Evolutionary conservation across 208 protist genomes (phyloP).

Genomic region (Tetramitus jugosus): DNA sequence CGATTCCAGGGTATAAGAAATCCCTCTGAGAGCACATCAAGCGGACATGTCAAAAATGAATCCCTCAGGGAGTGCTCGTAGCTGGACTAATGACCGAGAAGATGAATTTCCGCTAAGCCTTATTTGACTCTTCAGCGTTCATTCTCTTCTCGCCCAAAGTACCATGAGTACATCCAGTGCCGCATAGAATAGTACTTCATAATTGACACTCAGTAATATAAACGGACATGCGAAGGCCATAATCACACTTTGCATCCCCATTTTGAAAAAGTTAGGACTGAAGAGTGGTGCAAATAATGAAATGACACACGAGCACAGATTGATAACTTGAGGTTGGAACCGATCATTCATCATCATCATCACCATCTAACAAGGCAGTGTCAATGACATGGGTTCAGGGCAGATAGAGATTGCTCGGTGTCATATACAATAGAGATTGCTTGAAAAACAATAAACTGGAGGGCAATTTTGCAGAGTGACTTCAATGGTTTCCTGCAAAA

Average conservation of each 20-base stretch:
- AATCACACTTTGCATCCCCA: neutral
- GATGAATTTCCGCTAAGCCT: neutral
- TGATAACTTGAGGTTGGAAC: neutral
- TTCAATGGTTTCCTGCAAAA: no score
- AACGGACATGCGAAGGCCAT: conserved; percentile 13
- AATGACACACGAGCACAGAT: neutral
- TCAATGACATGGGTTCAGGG: no score
- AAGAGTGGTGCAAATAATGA: neutral
- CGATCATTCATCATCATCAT: no score
- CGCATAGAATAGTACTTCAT: conserved; percentile 28
- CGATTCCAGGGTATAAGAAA: no score
- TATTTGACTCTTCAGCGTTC: neutral
- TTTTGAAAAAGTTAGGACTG: neutral
- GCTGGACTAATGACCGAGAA: neutral
- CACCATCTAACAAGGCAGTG: no score
- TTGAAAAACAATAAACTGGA: no score
- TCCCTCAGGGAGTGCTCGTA: neutral
- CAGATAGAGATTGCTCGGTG: neutral
- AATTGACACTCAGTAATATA: conserved; percentile 28
- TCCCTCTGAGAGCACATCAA: no score
- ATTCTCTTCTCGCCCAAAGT: neutral
- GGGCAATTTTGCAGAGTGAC: no score
- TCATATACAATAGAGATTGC: neutral
- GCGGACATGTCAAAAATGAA: no score
- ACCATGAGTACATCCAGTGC: neutral